These are phyloP conservation scores for Vigna mungo DNA, from an alignment of 306 rosid genomes.

Conservation along the genomic window DNA sequence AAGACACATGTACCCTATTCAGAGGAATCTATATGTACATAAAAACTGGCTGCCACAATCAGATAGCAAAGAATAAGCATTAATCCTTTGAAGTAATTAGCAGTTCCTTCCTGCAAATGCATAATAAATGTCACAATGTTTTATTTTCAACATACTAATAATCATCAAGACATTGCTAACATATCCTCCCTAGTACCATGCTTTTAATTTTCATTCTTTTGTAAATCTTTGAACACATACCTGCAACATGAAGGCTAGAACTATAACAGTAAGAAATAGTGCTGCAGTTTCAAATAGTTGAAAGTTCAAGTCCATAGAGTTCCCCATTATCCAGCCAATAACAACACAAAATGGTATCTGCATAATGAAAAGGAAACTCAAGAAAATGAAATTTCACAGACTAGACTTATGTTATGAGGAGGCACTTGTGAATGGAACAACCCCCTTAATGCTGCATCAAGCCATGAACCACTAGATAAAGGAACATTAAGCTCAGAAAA, in stretches of 20 bases:
- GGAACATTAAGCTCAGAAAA: background rate
- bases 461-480: background rate
- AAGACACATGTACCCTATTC: constrained; percentile 37
- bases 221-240: constrained; percentile 48
- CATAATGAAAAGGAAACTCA: constrained; percentile 44
- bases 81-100: constrained; percentile 81
- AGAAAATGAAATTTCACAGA: background rate
- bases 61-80: constrained; percentile 86
- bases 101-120: constrained; percentile 81
- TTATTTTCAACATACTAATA: background rate
- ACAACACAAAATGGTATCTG: constrained; percentile 89
- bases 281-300: constrained; percentile 85
- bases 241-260: constrained; percentile 85
- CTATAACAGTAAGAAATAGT: constrained; percentile 72
- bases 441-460: background rate
- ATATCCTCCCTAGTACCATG: background rate
- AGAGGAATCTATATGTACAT: constrained; percentile 72
- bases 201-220: background rate
- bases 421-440: too few species aligned
- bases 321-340: constrained; percentile 77
- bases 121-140: constrained; percentile 15
- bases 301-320: constrained; percentile 79
- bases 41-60: constrained; percentile 83
- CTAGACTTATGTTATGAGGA: background rate
- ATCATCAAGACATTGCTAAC: background rate